Percentiles rank a stretch among this genome's conserved stretches.
These are phyloP conservation scores for Casuarina glauca DNA, from an alignment of 306 rosid genomes.

Conservation along the genomic window DNA sequence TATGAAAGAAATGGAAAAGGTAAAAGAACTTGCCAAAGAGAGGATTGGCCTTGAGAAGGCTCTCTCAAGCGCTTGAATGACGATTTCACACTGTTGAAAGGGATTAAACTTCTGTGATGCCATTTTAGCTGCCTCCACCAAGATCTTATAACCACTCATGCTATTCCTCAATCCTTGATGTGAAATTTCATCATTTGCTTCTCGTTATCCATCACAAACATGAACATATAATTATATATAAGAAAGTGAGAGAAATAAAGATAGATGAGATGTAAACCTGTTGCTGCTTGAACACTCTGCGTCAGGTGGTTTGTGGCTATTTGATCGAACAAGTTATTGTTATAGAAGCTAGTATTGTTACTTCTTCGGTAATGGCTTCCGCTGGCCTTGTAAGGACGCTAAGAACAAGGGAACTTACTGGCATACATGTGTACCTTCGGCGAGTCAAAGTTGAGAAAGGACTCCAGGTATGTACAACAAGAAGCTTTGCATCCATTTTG, in stretches of 20 bases:
- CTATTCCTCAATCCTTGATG: conserved; percentile 57
- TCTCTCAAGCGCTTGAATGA: conserved; percentile 55
- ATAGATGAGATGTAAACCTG: conserved; percentile 46
- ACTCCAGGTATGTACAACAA: conserved; percentile 27
- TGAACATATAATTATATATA: too few species aligned
- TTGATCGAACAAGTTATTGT: conserved; percentile 70
- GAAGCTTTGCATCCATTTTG: conserved; percentile 60
- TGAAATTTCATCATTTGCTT: neutral
- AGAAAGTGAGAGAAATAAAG: too few species aligned
- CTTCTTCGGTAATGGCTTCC: conserved; percentile 27
- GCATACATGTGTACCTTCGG: conserved; percentile 25
- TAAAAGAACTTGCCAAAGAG: conserved; percentile 47
- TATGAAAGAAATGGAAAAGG: neutral
- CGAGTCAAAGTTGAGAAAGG: conserved; percentile 32
- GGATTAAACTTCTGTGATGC: conserved; percentile 47
- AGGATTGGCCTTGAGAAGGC: conserved; percentile 71
- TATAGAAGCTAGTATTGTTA: conserved; percentile 36
- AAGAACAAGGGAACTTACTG: conserved; percentile 26
- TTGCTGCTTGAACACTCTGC: conserved; percentile 64
- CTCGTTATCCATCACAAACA: neutral
- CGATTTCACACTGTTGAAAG: conserved; percentile 50
- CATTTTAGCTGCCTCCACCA: conserved; percentile 70
- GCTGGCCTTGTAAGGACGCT: conserved; percentile 55
- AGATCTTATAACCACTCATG: conserved; percentile 74
- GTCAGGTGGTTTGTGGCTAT: conserved; percentile 75